Evolutionary conservation across 2,329 filamentous ascomycete genomes (phyloP), one percentile per base, ranked within the genome.

Genomic region (Cladosporium sp.): DNA sequence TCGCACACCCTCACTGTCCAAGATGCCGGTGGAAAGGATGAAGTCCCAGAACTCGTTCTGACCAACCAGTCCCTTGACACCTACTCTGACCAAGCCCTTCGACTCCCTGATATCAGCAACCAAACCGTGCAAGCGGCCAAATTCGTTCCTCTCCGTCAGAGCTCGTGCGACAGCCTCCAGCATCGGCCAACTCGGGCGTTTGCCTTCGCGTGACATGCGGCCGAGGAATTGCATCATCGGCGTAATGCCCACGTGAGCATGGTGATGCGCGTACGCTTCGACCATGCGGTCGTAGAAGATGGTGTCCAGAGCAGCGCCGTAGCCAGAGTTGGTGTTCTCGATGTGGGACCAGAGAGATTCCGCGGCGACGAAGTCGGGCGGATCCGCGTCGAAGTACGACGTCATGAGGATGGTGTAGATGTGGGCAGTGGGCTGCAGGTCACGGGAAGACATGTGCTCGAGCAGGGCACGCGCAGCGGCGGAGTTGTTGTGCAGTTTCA

Each of bases 341-440:
- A 79, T 73, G 4, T 73, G 67, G 8, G 59, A 54, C 57, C 89
- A 80, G 3, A 91, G 71, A 0, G 66, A 64, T 32, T 81, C 76
- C n/a, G 88, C 76, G 12, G 80, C 78, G 2, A 70, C 66, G 24
- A 87, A 69, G 57, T 86, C 76, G 2, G 81, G 80, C 1, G 69
- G 54, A 44, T 74, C 76, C 18, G 54, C 52, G 12, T 47, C n/a
- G 63, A 91, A 85, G 63, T 84, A 85, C 63, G 86, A 76, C 40
- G 84, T 79, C 40, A 87, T 72, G 17, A 93, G 77, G 61, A 85
- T 86, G 19, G 87, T 91, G 71, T 87, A 87, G 61, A 89, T 86
- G 58, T 89, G 79, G 1, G 80, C 68, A 3, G 79, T 80, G 2
- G 82, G 75, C 42, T 75, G 64, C 38, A 85, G 61, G 17, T 77